These are phyloP conservation scores for Sugiyamaella novakii DNA, from an alignment of 1,139 yeast species.

Conservation along the genomic window DNA sequence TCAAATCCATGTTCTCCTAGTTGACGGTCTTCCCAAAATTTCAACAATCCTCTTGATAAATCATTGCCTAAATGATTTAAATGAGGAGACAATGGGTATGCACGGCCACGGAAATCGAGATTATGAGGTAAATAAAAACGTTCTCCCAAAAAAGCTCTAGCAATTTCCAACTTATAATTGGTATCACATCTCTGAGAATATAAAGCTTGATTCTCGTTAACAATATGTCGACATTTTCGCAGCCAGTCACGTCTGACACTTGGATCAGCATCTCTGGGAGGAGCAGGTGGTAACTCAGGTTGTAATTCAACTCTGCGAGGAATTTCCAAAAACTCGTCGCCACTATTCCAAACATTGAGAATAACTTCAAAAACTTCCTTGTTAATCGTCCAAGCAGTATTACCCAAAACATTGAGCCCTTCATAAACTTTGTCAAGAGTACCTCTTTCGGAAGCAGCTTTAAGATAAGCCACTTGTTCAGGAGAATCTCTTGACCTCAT, in stretches of 20 bases:
- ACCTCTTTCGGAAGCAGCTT: conserved; percentile 75
- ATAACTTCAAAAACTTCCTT: conserved; percentile 66
- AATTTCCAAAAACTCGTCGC: conserved; percentile 75
- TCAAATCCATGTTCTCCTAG: conserved; percentile 73
- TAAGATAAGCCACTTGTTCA: conserved; percentile 85
- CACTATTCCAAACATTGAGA: conserved; percentile 83
- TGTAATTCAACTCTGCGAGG: conserved; percentile 57
- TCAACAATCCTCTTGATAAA: conserved; percentile 78
- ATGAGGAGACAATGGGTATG: conserved; percentile 88
- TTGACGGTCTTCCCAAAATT: conserved; percentile 85
- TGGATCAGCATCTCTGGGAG: conserved; percentile 69
- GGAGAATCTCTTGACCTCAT: conserved; percentile 84
- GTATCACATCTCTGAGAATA: conserved; percentile 92
- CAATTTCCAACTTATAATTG: conserved; percentile 91
- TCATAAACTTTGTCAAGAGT: conserved; percentile 67
- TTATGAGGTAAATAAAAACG: conserved; percentile 92
- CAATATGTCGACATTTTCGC: conserved; percentile 55
- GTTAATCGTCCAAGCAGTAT: conserved; percentile 92
- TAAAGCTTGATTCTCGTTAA: conserved; percentile 63
- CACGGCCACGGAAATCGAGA: conserved; percentile 93
- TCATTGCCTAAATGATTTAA: conserved; percentile 87
- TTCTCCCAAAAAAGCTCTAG: conserved; percentile 80
- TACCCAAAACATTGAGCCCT: conserved; percentile 86
- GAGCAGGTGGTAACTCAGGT: conserved; percentile 62
- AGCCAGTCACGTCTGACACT: conserved; percentile 68